These are phyloP conservation scores for Lasiodiplodia theobromae DNA, from an alignment of 2,329 filamentous ascomycete species.

Conservation along the genomic window DNA sequence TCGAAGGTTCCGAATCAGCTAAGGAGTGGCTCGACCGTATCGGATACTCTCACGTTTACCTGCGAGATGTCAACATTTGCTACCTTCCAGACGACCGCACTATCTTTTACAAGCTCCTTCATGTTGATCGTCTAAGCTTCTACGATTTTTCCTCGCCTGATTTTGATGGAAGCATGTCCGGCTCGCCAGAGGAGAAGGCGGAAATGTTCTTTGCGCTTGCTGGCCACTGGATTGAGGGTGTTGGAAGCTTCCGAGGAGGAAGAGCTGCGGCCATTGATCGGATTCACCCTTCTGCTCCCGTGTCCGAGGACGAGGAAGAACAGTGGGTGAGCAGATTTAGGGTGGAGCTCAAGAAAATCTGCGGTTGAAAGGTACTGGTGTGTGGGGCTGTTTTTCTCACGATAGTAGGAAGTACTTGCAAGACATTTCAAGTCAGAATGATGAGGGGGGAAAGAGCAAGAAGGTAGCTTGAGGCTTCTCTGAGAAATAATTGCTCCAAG, in stretches of 20 bases:
- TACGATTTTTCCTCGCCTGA: neutral
- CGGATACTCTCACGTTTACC: neutral
- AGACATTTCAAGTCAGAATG: no score
- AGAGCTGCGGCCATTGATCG: neutral
- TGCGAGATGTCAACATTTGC: neutral
- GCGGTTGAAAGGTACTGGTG: neutral
- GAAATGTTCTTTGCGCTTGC: neutral
- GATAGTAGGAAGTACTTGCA: neutral
- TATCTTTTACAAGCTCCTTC: neutral
- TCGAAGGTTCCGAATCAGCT: fast-evolving
- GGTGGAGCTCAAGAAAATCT: neutral
- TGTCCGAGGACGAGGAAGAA: neutral
- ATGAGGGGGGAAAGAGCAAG: no score
- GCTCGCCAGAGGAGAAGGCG: neutral
- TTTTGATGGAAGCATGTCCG: no score
- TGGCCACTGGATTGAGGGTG: neutral
- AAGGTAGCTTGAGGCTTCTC: no score
- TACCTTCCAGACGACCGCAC: neutral
- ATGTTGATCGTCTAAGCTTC: neutral
- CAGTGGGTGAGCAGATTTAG: neutral
- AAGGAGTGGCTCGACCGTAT: neutral
- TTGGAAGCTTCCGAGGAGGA: neutral
- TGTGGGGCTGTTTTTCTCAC: neutral
- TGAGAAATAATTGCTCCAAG: no score
- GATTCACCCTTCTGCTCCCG: neutral